These are phyloP conservation scores for Phylloporus sp. DNA, from an alignment of 768 basidiomycete species.

Conservation along the genomic window DNA sequence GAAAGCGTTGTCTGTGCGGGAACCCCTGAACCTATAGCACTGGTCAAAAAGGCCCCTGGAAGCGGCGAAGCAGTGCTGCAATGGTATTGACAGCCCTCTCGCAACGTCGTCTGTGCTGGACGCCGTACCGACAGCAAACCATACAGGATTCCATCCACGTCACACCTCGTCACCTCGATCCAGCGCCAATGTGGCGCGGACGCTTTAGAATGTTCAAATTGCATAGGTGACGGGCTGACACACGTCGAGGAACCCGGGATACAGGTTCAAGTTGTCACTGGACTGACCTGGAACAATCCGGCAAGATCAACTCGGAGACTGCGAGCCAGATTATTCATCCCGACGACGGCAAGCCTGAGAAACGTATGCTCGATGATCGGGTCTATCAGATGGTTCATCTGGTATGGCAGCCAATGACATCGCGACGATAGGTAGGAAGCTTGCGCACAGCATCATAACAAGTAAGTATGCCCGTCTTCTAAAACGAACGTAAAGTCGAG, in stretches of 20 bases:
- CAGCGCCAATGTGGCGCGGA: not conserved
- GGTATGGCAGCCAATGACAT: constrained; percentile 5
- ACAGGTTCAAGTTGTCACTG: constrained; percentile 30
- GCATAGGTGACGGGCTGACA: too few relatives aligned
- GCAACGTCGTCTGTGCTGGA: not conserved
- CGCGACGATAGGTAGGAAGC: not conserved
- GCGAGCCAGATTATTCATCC: constrained; percentile 7
- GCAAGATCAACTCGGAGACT: constrained; percentile 41
- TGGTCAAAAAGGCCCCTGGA: not conserved
- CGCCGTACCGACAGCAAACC: constrained; percentile 3
- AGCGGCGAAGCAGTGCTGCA: not conserved
- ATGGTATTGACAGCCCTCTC: too few relatives aligned
- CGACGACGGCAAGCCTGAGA: not conserved
- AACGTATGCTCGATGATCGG: not conserved
- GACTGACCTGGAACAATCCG: constrained; percentile 36
- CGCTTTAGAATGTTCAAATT: not conserved
- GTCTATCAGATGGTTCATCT: not conserved
- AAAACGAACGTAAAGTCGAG: not conserved
- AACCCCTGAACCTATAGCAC: not conserved
- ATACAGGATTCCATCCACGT: constrained; percentile 11
- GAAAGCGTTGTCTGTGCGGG: not conserved
- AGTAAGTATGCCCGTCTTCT: not conserved
- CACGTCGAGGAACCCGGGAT: constrained; percentile 33
- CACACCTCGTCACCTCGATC: constrained; percentile 3
- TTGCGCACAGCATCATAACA: not conserved